A percentile compares a stretch with the other conserved stretches of the same genome.
Evolutionary conservation across 306 rosid genomes (phyloP).

Genomic region (Hippophae gyantsensis): DNA sequence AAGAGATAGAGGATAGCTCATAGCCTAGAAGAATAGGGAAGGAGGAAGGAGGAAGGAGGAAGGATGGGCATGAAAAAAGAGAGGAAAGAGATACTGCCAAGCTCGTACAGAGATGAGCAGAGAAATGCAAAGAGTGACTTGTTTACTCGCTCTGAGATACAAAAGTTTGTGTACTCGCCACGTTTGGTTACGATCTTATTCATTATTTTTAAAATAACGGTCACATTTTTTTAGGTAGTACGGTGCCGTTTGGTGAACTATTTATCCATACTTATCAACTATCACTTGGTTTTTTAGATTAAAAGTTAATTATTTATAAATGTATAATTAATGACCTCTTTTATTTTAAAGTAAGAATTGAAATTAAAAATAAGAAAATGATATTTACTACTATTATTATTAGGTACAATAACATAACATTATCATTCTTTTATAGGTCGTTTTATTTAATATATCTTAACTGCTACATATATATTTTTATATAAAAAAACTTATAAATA

Average conservation of each 20-base stretch:
- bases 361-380: too few species aligned
- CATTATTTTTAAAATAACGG: constrained; percentile 41
- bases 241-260: constrained; percentile 9
- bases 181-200: constrained; percentile 14
- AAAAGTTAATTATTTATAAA: too few species aligned
- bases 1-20: neutral
- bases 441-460: too few species aligned
- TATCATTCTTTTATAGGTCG: too few species aligned
- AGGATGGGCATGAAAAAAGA: constrained; percentile 9
- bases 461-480: too few species aligned
- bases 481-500: too few species aligned
- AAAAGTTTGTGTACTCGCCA: constrained; percentile 22
- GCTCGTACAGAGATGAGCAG: constrained; percentile 9
- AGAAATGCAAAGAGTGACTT: constrained; percentile 5
- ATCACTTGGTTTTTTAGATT: too few species aligned
- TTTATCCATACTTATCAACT: too few species aligned
- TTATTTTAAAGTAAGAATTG: too few species aligned
- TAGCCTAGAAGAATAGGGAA: neutral
- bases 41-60: neutral
- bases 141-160: neutral
- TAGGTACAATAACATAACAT: too few species aligned
- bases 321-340: too few species aligned
- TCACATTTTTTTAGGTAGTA: constrained; percentile 35
- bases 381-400: too few species aligned
- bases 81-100: constrained; percentile 11